Conservation (phyloP, 2,329 filamentous ascomycete genomes). For the Aspergillus clavatus region DNA sequence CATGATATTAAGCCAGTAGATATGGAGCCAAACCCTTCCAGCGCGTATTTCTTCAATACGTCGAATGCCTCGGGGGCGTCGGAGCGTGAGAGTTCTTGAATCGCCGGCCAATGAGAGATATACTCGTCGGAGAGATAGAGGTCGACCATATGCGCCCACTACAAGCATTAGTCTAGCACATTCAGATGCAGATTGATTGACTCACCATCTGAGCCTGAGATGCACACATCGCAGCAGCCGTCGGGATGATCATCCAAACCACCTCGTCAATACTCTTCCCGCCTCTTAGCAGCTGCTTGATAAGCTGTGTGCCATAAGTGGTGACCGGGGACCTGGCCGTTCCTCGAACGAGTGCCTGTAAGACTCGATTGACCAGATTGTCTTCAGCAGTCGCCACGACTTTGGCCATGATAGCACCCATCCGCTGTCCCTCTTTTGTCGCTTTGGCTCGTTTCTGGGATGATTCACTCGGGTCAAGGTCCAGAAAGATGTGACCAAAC, state of each 20-base stretch:
- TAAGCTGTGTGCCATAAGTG: slow-evolving; percentile 6
- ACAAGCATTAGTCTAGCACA: too few species aligned
- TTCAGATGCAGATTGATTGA: too few species aligned
- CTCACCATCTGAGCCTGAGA: slow-evolving; percentile 11
- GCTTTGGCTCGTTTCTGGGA: slow-evolving; percentile 1
- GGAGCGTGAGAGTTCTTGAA: slow-evolving; percentile 2
- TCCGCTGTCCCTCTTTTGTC: not conserved
- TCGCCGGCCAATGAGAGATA: slow-evolving; percentile 6
- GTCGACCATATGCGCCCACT: slow-evolving; percentile 12
- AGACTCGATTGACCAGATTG: not conserved
- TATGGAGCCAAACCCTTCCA: slow-evolving; percentile 5
- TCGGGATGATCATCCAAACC: slow-evolving; percentile 9
- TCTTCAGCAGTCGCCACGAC: not conserved
- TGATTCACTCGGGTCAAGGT: slow-evolving; percentile 7
- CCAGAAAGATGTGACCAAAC: slow-evolving; percentile 9
- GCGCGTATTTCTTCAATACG: slow-evolving; percentile 10
- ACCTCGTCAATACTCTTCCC: slow-evolving; percentile 9
- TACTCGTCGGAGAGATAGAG: slow-evolving; percentile 10
- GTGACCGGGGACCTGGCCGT: not conserved
- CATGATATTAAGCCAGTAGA: too few species aligned
- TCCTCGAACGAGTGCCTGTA: not conserved
- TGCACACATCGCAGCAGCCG: slow-evolving; percentile 9
- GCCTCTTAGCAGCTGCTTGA: slow-evolving; percentile 2
- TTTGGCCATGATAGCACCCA: slow-evolving; percentile 7
- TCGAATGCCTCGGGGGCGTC: slow-evolving; percentile 6